Evolutionary conservation across 441 rosid genomes (phyloP).

Genomic region (Erodium moschatum): DNA sequence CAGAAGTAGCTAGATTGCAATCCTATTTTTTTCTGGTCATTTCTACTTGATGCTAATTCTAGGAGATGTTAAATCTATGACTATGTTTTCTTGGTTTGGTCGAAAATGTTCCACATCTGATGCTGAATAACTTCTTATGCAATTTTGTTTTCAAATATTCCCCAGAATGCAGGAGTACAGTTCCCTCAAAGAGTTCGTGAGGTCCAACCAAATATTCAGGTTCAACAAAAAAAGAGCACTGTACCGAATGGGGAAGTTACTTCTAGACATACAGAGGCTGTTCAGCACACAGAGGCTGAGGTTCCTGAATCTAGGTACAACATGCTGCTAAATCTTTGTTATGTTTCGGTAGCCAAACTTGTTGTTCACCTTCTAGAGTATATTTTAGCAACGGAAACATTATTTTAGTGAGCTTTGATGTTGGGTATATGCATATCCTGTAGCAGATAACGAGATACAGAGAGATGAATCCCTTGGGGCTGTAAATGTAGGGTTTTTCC

Average conservation of each 20-base stretch:
- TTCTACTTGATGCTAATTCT: background rate
- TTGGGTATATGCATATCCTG: background rate
- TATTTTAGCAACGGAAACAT: background rate
- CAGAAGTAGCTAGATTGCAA: background rate
- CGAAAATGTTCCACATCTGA: background rate
- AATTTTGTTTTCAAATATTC: background rate
- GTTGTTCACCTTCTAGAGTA: background rate
- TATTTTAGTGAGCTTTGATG: background rate
- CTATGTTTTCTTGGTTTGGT: background rate
- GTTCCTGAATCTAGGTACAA: constrained; percentile 53
- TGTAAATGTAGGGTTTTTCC: background rate
- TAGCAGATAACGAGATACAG: background rate
- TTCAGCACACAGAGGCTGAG: constrained; percentile 36
- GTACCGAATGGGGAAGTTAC: constrained; percentile 56
- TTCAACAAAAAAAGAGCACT: constrained; percentile 34
- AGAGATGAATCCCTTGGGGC: too few species aligned
- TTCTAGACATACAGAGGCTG: constrained; percentile 40
- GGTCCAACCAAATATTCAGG: constrained; percentile 33
- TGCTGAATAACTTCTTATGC: background rate
- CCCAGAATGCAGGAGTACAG: constrained; percentile 76
- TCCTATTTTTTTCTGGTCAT: background rate
- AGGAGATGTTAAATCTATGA: background rate
- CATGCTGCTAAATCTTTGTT: constrained; percentile 10
- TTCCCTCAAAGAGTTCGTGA: constrained; percentile 59
- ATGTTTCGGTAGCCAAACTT: background rate